phyloP scores from a whole-genome alignment of 768 basidiomycete species.

The Podaxis rugospora region DNA sequence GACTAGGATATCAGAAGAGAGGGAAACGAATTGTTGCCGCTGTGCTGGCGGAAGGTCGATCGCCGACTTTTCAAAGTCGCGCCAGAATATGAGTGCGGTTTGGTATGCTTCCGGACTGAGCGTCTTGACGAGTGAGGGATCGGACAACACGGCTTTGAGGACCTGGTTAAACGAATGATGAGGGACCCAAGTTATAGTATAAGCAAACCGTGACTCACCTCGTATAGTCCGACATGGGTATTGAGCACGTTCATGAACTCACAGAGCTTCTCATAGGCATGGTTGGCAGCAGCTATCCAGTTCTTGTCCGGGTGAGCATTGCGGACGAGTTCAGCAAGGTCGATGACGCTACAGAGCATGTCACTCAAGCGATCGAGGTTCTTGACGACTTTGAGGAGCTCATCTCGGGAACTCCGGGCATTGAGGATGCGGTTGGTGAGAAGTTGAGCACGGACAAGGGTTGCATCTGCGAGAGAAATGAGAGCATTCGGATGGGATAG shows the following conservation, averaged over 20 bases:
- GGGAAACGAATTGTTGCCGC: conserved; percentile 77
- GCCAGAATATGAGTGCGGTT: conserved; percentile 91
- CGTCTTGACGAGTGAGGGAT: conserved; percentile 59
- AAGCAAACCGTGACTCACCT: conserved; percentile 47
- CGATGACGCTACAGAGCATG: conserved; percentile 92
- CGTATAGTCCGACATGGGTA: conserved; percentile 85
- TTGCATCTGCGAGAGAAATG: conserved; percentile 69
- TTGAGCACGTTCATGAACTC: conserved; percentile 98
- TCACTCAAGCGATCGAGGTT: conserved; percentile 96
- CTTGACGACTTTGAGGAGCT: conserved; percentile 86
- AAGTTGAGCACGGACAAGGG: conserved; percentile 72
- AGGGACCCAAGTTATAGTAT: neutral
- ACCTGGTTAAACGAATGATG: conserved; percentile 38
- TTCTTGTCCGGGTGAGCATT: conserved; percentile 85
- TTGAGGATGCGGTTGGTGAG: conserved; percentile 82
- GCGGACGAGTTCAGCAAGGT: conserved; percentile 89
- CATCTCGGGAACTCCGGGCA: conserved; percentile 65
- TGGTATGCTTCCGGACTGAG: conserved; percentile 73
- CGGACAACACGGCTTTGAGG: conserved; percentile 63
- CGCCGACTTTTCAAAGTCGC: conserved; percentile 97
- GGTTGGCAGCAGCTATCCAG: conserved; percentile 84
- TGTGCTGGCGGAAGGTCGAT: conserved; percentile 80
- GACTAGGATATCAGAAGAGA: conserved; percentile 85
- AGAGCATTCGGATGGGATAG: conserved; percentile 70
- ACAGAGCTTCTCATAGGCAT: conserved; percentile 87